Base-by-base conservation (phyloP, 768 basidiomycete genomes). In the Trametes meyenii region DNA sequence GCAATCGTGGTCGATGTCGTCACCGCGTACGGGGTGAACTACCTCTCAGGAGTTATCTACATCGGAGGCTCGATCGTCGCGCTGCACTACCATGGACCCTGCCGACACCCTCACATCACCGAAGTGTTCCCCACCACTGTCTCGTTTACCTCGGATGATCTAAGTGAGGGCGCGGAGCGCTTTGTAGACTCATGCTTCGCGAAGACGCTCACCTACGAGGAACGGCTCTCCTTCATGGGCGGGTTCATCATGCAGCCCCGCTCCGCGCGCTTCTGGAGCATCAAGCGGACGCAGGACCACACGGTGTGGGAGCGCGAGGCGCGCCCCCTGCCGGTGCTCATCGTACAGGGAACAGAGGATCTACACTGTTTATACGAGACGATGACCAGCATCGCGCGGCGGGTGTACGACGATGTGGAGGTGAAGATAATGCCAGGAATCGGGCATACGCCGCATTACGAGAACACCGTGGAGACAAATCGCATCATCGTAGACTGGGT, bases 141-240 rank as follows among this genome's bases (percentile, higher is more conserved):
- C 26, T 65, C 67, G 24, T 21, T 46, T 29, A 62, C 61, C 46
- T 64, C 67, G n/a, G 50, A 62, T 44, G 57, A 62, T 49, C 48
- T 56, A 38, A 42, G 58, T 36, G 33, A 46, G 26, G 53, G 50
- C 44, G 62, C 62, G 24, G 54, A 57, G 39, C 56, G 50, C 42
- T 70, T 67, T 68, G 61, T 71, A 39, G 69, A 70, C 50, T 67
- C 66, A 24, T 67, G 67, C 58, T 57, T 71, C 39, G 61, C 54
- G 17, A 19, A 60, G 29, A 65, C 66, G 17, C 55, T 70, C 29
- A 59, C 67, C 16, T 68, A 56, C 64, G 38, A 45, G 17, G 60
- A 61, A 19, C 64, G 67, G 60, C 55, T 67, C 35, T 50, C 53
- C 36, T 70, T 64, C 63, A 59, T 71, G 51, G 71, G 69, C 54